Evolutionary conservation across 352 stramenopile genomes (phyloP).

Genomic region (Pythium pectinolyticum): DNA sequence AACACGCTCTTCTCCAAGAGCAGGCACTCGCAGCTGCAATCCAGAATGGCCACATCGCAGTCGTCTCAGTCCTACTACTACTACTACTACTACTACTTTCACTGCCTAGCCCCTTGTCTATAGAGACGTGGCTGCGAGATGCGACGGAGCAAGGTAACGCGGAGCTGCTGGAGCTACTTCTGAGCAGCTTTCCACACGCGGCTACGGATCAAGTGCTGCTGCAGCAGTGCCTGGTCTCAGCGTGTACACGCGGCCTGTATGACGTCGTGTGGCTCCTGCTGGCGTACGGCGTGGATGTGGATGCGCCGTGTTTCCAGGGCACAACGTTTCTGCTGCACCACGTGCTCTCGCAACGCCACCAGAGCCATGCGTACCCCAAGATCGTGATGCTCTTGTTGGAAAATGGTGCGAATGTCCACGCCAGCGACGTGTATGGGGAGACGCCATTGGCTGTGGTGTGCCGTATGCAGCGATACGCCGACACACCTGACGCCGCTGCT

Average conservation of each 20-base stretch:
- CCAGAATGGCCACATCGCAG: too few species aligned
- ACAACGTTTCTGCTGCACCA: background rate
- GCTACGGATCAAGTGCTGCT: background rate
- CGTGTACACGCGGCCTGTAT: background rate
- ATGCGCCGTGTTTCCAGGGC: background rate
- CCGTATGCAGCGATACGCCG: too few species aligned
- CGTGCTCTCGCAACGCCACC: too few species aligned
- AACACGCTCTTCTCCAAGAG: background rate
- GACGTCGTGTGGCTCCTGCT: background rate
- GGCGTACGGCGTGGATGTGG: background rate
- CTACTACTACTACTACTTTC: background rate
- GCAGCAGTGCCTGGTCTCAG: background rate
- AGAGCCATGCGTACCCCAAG: too few species aligned
- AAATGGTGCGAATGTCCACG: too few species aligned
- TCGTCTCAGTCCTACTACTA: background rate
- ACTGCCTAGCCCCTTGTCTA: background rate
- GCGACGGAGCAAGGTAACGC: background rate
- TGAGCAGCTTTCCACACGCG: too few species aligned
- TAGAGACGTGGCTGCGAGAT: background rate
- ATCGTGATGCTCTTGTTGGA: too few species aligned
- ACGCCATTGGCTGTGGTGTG: too few species aligned
- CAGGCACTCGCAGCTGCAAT: background rate
- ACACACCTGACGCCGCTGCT: too few species aligned
- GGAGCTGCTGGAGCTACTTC: background rate
- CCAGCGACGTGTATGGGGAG: too few species aligned